Evolutionary conservation across 768 basidiomycete species (phyloP), one percentile per base, ranked within the genome.

Genomic region (Guyanaporus albipodus): DNA sequence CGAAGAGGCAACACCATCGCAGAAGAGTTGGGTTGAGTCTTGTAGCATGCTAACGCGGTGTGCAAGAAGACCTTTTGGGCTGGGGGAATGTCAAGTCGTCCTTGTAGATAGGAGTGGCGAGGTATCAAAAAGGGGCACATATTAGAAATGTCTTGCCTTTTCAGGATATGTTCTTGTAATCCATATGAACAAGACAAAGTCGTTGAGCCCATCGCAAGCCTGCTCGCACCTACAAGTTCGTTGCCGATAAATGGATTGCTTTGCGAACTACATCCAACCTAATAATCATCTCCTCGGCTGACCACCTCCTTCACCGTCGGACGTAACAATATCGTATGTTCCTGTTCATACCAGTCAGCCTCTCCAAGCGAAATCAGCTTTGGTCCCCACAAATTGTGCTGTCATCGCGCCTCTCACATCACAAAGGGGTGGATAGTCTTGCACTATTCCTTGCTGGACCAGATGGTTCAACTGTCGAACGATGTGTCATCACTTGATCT

Each of bases 351-450:
- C 4, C 43, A 36, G 27, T 59, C 41, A 60, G 42, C 46, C 15
- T 9, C 23, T 21, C 41, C 22, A 26, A 38, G 22, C 18, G 52
- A 45, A 53, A 11, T 10, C 27, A 38, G 46, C 35, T 29, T 17
- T n/a, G n/a, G 29, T 38, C 72, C 82, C 52, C 57, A 89, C 87
- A 64, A 87, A 88, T 73, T 97, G 95, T 9, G 95, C 95, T 1
- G 94, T 96, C 91, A 94, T 96, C 2, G 85, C 80, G 32, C 83
- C 93, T 41, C 70, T 73, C 43, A 81, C 78, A 64, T 98, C 96
- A 56, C 82, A 87, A 29, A 99, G 73, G 0, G 96, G 96, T 9
- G 91, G 96, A 64, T 98, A 97, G 52, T 87, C 90, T 54, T 85
- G 80, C 2, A 99, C 92, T 44, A 97, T 82, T 2, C 85, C 87